phyloP scores from a whole-genome alignment of 2,329 filamentous ascomycete genomes.

The Cryphonectria parasitica region DNA sequence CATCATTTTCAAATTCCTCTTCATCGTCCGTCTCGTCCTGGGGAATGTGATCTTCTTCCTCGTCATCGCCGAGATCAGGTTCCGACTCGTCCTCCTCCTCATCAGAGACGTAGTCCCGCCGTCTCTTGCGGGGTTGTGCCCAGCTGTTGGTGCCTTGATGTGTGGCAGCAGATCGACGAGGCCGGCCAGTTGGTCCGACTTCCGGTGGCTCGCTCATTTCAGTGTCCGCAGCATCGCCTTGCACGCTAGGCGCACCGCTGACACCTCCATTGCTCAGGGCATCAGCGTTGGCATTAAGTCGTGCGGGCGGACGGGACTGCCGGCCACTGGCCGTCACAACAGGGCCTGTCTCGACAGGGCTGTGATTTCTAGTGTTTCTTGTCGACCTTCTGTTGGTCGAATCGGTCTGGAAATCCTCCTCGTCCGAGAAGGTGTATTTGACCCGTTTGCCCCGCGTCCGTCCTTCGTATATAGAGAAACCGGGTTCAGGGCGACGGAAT shows the following conservation, averaged over 20 bases:
- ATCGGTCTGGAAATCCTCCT: slow-evolving; percentile 71
- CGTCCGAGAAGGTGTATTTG: slow-evolving; percentile 94
- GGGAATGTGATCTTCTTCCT: slow-evolving; percentile 71
- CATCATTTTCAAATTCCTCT: slow-evolving; percentile 59
- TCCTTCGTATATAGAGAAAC: slow-evolving; percentile 93
- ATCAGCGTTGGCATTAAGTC: slow-evolving; percentile 70
- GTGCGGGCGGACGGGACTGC: slow-evolving; percentile 72
- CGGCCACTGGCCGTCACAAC: slow-evolving; percentile 83
- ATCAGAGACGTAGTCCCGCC: slow-evolving; percentile 61
- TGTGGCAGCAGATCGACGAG: slow-evolving; percentile 54
- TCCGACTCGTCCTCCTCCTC: slow-evolving; percentile 70
- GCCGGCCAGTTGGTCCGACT: slow-evolving; percentile 51
- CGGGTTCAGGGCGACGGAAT: slow-evolving; percentile 84
- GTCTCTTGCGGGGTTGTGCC: slow-evolving; percentile 43
- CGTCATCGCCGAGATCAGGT: slow-evolving; percentile 76
- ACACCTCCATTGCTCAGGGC: slow-evolving; percentile 50
- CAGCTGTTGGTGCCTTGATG: slow-evolving; percentile 56
- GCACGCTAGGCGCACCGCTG: slow-evolving; percentile 51
- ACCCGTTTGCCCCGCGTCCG: slow-evolving; percentile 94
- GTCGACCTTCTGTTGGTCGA: slow-evolving; percentile 69
- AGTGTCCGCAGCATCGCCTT: slow-evolving; percentile 44
- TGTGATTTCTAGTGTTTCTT: slow-evolving; percentile 74
- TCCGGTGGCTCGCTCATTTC: slow-evolving; percentile 42
- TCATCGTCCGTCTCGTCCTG: slow-evolving; percentile 61
- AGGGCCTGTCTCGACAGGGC: slow-evolving; percentile 69